Conservation (phyloP, 2,329 filamentous ascomycete species). For the Xylaria sp. region DNA sequence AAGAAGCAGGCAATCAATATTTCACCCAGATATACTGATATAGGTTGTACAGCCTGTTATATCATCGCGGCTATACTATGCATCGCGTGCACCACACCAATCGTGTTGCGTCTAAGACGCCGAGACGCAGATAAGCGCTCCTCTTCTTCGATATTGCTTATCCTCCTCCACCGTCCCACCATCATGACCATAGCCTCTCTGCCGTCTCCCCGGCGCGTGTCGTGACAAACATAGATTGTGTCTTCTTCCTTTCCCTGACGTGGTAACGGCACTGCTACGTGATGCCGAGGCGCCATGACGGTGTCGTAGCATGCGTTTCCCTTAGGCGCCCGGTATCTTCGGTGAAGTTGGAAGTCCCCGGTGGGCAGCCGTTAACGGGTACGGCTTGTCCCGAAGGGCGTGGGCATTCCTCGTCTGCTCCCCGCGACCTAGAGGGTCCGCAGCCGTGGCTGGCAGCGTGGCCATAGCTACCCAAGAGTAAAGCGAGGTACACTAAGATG, state of each 20-base stretch:
- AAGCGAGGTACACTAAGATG: neutral
- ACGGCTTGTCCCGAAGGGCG: neutral
- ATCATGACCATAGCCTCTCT: slow-evolving; percentile 22
- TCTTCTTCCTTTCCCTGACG: neutral
- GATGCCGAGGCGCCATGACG: neutral
- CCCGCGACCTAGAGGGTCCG: neutral
- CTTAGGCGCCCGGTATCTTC: neutral
- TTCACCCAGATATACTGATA: slow-evolving; percentile 18
- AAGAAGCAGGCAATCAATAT: slow-evolving; percentile 22
- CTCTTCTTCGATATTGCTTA: slow-evolving; percentile 7
- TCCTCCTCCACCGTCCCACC: slow-evolving; percentile 8
- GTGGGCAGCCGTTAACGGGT: neutral
- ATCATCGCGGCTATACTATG: slow-evolving; percentile 27
- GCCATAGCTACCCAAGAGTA: slow-evolving; percentile 5
- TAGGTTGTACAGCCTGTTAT: slow-evolving; percentile 28
- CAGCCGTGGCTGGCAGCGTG: slow-evolving; percentile 1
- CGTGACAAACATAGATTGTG: slow-evolving; percentile 23
- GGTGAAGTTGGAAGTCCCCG: neutral
- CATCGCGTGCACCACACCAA: slow-evolving; percentile 17
- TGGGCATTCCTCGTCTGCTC: neutral
- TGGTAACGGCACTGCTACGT: neutral
- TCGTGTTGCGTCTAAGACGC: slow-evolving; percentile 9
- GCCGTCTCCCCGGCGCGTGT: neutral
- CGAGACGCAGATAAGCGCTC: slow-evolving; percentile 26
- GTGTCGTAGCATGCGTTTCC: neutral